These are phyloP conservation scores for Aureobasidium namibiae DNA, from an alignment of 2,329 filamentous ascomycete genomes.

Conservation along the genomic window DNA sequence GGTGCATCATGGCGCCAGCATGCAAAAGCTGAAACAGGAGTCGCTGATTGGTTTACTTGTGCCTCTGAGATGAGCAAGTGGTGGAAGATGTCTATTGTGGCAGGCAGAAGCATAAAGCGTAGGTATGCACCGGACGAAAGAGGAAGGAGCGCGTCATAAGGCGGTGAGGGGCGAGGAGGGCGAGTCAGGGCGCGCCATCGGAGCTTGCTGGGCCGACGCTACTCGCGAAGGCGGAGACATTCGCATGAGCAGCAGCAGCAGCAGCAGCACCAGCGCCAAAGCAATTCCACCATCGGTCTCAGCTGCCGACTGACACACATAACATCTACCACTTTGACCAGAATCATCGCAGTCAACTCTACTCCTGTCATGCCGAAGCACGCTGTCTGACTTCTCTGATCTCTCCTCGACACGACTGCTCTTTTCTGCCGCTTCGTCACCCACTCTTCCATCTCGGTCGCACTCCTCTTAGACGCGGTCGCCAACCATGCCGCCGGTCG, in stretches of 20 bases:
- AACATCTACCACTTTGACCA: not conserved
- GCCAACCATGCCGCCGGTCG: slow-evolving; percentile 16
- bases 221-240: slow-evolving; percentile 3
- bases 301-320: not conserved
- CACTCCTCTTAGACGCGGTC: not conserved
- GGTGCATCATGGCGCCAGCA: not conserved
- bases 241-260: not conserved
- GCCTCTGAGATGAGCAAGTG: not conserved
- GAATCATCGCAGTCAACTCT: not conserved
- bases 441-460: not conserved
- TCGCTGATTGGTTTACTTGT: not conserved
- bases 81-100: not conserved
- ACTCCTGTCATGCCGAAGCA: slow-evolving; percentile 1
- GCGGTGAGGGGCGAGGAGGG: not conserved
- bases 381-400: not conserved
- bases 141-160: not conserved
- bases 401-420: not conserved
- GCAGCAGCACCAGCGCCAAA: too few species aligned
- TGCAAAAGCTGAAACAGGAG: not conserved
- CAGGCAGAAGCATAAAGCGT: not conserved
- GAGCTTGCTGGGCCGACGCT: not conserved
- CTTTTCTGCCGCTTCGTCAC: slow-evolving; percentile 1
- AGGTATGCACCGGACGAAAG: not conserved
- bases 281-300: not conserved
- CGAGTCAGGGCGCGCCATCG: not conserved